These are phyloP conservation scores for Vaccinium myrtillus DNA, from an alignment of 148 eudicot species.

Conservation along the genomic window DNA sequence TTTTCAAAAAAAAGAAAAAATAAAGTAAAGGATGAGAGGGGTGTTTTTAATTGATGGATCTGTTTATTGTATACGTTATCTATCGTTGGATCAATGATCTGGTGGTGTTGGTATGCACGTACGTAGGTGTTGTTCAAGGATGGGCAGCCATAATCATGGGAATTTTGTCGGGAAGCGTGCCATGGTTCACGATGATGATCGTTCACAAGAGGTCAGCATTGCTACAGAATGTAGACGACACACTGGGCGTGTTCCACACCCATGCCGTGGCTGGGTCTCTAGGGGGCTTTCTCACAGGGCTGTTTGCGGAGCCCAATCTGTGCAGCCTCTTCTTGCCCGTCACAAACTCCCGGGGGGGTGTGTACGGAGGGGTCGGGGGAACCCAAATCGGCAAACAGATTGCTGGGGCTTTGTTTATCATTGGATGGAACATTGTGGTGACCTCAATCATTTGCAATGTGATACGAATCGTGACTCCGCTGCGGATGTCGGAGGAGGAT, in stretches of 20 bases:
- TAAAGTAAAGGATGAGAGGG: too few relatives aligned
- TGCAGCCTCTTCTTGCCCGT: background rate
- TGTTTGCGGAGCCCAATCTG: background rate
- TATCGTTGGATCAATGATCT: background rate
- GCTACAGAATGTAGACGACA: constrained; percentile 1
- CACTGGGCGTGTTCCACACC: constrained; percentile 11
- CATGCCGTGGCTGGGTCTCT: background rate
- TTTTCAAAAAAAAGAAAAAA: too few relatives aligned
- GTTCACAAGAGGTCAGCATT: background rate
- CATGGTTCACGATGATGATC: constrained; percentile 12
- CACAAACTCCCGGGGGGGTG: background rate
- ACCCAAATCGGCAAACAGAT: background rate
- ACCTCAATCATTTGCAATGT: background rate
- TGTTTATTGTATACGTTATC: too few relatives aligned
- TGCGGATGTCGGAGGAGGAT: constrained; percentile 10
- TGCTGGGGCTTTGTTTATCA: background rate
- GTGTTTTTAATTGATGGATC: too few relatives aligned
- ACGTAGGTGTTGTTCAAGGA: constrained; percentile 2
- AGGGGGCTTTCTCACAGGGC: background rate
- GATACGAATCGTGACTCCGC: background rate
- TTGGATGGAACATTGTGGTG: constrained; percentile 9
- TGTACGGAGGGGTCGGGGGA: constrained; percentile 2
- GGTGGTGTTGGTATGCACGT: background rate
- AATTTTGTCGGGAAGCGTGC: background rate
- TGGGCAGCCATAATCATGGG: constrained; percentile 8